Evolutionary conservation across 139 green algal genomes (phyloP), one percentile per base, ranked within the genome.

Genomic region (Chlorokybus atmophyticus): DNA sequence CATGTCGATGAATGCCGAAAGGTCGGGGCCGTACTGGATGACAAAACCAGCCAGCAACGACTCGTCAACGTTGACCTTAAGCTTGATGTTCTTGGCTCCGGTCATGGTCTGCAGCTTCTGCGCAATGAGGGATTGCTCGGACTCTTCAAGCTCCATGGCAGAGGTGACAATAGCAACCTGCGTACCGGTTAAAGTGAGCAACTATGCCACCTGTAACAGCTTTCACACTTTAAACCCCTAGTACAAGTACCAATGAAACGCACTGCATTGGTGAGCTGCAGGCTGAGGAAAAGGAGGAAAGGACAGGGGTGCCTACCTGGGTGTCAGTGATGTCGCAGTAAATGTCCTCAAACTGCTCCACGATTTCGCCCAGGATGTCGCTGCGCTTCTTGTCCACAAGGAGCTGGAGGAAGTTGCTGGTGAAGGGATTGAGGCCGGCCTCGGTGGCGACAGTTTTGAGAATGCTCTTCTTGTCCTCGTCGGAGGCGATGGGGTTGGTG

Each of bases 91-190:
- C 82, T 96, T 98, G 66, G 76, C 78, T 44, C 86, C 85, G 10
- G 83, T 97, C 65, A 98, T 79, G 76, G 94, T 85, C 81, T 94
- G 85, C 57, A 99, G 75, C 91, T 98, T 98, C 87, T 97, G 95
- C 66, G 91, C 92, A 66, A 99, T 96, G 55, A 96, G 74, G 76
- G 94, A 95, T 75, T 97, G 89, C 79, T 98, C 86, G 74, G 94
- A 88, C 76, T 98, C 85, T 75, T 96, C 89, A 49, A 99, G 83
- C 83, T 94, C 87, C 4, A 94, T 83, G 2, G 92, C 91, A 21
- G 82, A 94, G 28, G 81, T 82, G 47, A 99, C 73, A 8, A 74
- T 82, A 3, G 90, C 91, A 14, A 98, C 81, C 83, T 93, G 73
- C 47, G 44, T 32, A 25, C 3, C n/a, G n/a, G n/a, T n/a, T n/a